phyloP scores from a whole-genome alignment of 1,284 basidiomycete genomes.

The Heliocybe sulcata region DNA sequence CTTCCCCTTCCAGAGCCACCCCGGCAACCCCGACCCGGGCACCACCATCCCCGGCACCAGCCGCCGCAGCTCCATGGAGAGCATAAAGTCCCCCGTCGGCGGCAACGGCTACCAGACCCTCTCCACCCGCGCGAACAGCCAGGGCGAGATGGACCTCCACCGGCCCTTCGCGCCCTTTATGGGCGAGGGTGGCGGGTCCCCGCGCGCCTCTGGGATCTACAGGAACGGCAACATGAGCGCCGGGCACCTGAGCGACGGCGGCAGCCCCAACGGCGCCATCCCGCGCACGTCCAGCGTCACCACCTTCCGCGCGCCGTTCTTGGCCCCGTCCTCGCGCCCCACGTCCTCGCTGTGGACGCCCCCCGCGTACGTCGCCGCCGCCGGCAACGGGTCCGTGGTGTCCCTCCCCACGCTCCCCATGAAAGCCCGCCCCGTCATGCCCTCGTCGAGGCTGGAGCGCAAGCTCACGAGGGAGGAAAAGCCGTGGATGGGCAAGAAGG shows the following conservation, averaged over 20 bases:
- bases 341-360: slow-evolving; percentile 53
- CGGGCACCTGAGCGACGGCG: too few relatives aligned
- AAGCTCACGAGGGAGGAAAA: slow-evolving; percentile 49
- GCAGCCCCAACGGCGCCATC: slow-evolving; percentile 12
- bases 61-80: not conserved
- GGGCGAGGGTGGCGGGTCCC: slow-evolving; percentile 14
- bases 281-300: slow-evolving; percentile 30
- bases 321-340: slow-evolving; percentile 59
- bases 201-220: not conserved
- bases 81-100: slow-evolving; percentile 14
- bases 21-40: slow-evolving; percentile 52
- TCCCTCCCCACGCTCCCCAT: slow-evolving; percentile 15
- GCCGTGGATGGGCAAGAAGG: slow-evolving; percentile 51
- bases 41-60: slow-evolving; percentile 30
- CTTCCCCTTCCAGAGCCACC: slow-evolving; percentile 50
- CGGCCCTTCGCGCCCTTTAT: slow-evolving; percentile 51
- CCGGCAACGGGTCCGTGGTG: slow-evolving; percentile 14
- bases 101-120: not conserved
- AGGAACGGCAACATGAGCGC: not conserved
- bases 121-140: not conserved
- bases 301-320: slow-evolving; percentile 60
- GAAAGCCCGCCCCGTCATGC: slow-evolving; percentile 35
- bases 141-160: slow-evolving; percentile 13
- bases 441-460: slow-evolving; percentile 36
- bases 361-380: slow-evolving; percentile 29